Conservation (phyloP, 805 yeast species). For the Cyberlindnera sargentensis region DNA sequence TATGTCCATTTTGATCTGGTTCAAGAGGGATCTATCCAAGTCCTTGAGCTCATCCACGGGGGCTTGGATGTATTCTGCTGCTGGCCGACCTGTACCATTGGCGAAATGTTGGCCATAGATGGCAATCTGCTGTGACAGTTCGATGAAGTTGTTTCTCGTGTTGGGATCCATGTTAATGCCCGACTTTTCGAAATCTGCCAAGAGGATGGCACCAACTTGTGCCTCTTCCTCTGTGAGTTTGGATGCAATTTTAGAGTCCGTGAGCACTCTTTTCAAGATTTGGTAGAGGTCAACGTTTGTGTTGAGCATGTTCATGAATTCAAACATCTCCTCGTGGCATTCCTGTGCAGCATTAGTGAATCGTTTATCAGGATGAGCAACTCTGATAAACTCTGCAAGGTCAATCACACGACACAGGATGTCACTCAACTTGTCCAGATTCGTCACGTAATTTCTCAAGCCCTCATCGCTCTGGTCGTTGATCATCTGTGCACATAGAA, state of each 20-base stretch:
- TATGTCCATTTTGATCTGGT: constrained; percentile 27
- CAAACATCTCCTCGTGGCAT: constrained; percentile 83
- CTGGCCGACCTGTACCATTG: constrained; percentile 21
- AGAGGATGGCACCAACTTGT: constrained; percentile 71
- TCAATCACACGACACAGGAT: constrained; percentile 88
- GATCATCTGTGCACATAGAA: constrained; percentile 51
- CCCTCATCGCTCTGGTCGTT: constrained; percentile 38
- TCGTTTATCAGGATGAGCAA: constrained; percentile 69
- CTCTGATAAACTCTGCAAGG: constrained; percentile 85
- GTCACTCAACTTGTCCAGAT: constrained; percentile 81
- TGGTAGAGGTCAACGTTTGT: constrained; percentile 69
- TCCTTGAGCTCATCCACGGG: constrained; percentile 16
- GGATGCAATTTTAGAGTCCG: constrained; percentile 22
- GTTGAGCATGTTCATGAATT: constrained; percentile 87
- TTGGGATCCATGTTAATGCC: constrained; percentile 73
- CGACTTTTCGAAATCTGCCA: constrained; percentile 82
- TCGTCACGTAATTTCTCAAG: constrained; percentile 43
- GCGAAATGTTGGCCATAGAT: constrained; percentile 71
- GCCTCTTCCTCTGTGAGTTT: constrained; percentile 65
- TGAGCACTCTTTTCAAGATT: constrained; percentile 46
- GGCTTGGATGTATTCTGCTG: constrained; percentile 14
- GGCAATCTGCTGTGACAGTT: constrained; percentile 74
- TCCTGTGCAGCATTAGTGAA: constrained; percentile 79
- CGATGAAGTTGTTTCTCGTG: constrained; percentile 64
- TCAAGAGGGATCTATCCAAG: constrained; percentile 19